Percentiles rank a stretch among this genome's conserved stretches.
Conservation (phyloP, 495 filamentous ascomycete genomes). For the Sphaerosporella brunnea region DNA sequence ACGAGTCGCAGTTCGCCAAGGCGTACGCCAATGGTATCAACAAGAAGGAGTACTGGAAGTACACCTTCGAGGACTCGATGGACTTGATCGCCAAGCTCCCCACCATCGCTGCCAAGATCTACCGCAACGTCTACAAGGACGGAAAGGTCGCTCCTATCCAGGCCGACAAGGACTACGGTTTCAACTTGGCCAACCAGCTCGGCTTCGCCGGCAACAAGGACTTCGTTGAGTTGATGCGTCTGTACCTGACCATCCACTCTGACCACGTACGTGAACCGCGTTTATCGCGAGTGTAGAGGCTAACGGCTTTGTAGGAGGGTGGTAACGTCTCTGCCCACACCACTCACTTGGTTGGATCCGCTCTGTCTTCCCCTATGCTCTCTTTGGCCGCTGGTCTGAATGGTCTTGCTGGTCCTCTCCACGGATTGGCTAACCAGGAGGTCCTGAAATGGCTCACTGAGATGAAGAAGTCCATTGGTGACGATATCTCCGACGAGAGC, state of each 20-base stretch:
- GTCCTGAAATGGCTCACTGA: conserved; percentile 87
- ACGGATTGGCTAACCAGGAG: conserved; percentile 92
- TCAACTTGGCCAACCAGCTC: conserved; percentile 97
- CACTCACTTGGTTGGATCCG: conserved; percentile 94
- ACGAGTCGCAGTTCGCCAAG: conserved; percentile 91
- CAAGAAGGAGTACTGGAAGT: conserved; percentile 98
- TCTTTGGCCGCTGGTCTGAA: conserved; percentile 91
- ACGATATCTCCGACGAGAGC: conserved; percentile 55
- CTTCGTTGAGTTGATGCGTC: conserved; percentile 93
- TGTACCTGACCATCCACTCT: conserved; percentile 98
- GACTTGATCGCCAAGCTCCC: conserved; percentile 98
- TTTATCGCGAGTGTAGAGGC: neutral
- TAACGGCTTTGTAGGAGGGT: conserved; percentile 39
- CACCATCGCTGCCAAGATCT: conserved; percentile 92
- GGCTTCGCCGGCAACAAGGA: conserved; percentile 89
- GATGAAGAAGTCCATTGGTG: conserved; percentile 79
- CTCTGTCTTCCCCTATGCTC: conserved; percentile 85
- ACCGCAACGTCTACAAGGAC: conserved; percentile 99
- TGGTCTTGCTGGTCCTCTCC: conserved; percentile 83
- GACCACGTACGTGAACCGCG: conserved; percentile 42
- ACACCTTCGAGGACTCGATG: conserved; percentile 99
- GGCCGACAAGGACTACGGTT: conserved; percentile 96
- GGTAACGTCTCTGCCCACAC: conserved; percentile 94
- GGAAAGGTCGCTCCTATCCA: conserved; percentile 90
- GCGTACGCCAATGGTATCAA: conserved; percentile 96